Base-by-base conservation (phyloP, 345 rosid genomes). In the Gossypium raimondii region DNA sequence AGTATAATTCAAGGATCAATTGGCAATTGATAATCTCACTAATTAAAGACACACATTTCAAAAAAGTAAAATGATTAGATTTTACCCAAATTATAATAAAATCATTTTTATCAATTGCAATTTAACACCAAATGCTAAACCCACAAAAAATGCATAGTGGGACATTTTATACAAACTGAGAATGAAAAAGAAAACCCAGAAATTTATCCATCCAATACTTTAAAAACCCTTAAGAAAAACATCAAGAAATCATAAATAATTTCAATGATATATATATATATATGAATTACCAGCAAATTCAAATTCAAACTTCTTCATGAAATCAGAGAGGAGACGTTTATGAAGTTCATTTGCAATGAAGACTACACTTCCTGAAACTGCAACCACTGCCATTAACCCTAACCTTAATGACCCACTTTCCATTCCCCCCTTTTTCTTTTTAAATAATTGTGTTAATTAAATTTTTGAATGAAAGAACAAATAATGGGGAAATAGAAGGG, bases 311-410 rank as follows among this genome's bases (percentile, higher is more conserved):
- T 85, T 83, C 73, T 88, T 71, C 90, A 93, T 86, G 87, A 86
- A 90, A 59, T 85, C 78, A 2, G 94, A 89, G 73, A 89, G 79
- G 77, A 88, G 92, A 71, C 94, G 93, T 72, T 87, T 90, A 69
- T 93, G 90, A 63, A 78, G 51, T 70, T 90, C 92, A 60, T 82
- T 79, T 8, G 87, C 90, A 38, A 93, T 75, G 63, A 93, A 80
- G 75, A 86, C 89, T 3, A 93, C 89, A 47, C 93, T 88, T 75
- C 98, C 95, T 2, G 98, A 93, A 71, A 90, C 92, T 0, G 88
- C 96, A 50, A 88, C 87, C n/a, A 90, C 97, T 10, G 94, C 87
- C 87, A 93, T 78, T 70, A 89, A 80, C 59, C 90, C 87, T 47
- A 83, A 56, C 25, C 90, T 89, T 52, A 78, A 24, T 3, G 85